Evolutionary conservation across 768 basidiomycete genomes (phyloP).

Genomic region (Postia placenta): DNA sequence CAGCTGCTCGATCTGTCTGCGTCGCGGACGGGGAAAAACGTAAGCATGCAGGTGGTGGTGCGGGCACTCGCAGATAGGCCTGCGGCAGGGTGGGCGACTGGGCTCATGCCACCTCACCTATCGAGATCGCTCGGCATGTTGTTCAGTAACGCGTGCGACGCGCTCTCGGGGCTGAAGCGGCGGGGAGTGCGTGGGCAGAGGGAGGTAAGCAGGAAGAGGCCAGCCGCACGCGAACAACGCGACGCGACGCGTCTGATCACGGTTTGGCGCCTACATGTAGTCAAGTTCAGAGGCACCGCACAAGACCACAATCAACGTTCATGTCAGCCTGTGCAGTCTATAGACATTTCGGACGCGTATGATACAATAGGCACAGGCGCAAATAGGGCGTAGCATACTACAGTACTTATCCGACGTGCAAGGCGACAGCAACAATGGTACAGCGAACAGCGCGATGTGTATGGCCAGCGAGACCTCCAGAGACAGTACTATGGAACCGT

Average conservation of each 20-base stretch:
- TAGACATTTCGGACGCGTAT: too few species aligned
- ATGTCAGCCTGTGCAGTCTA: neutral
- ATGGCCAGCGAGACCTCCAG: neutral
- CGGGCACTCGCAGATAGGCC: too few species aligned
- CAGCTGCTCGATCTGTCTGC: conserved; percentile 91
- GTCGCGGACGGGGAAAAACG: too few species aligned
- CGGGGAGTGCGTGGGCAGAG: too few species aligned
- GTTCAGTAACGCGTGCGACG: too few species aligned
- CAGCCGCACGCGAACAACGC: neutral
- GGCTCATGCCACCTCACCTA: conserved; percentile 42
- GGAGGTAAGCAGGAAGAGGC: neutral
- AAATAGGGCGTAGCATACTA: neutral
- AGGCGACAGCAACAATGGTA: neutral
- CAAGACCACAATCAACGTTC: too few species aligned
- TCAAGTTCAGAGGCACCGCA: too few species aligned
- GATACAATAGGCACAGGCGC: neutral
- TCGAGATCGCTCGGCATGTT: conserved; percentile 58
- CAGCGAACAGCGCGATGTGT: neutral
- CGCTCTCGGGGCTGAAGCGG: too few species aligned
- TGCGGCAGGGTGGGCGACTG: too few species aligned
- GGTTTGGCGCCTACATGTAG: too few species aligned
- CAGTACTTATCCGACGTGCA: neutral
- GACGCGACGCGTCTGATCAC: conserved; percentile 2
- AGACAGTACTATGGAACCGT: too few species aligned
- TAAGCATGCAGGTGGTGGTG: too few species aligned